Evolutionary conservation across 164 flowering plant species (phyloP), one percentile per base, ranked within the genome.

Genomic region (Litsea cubeba): DNA sequence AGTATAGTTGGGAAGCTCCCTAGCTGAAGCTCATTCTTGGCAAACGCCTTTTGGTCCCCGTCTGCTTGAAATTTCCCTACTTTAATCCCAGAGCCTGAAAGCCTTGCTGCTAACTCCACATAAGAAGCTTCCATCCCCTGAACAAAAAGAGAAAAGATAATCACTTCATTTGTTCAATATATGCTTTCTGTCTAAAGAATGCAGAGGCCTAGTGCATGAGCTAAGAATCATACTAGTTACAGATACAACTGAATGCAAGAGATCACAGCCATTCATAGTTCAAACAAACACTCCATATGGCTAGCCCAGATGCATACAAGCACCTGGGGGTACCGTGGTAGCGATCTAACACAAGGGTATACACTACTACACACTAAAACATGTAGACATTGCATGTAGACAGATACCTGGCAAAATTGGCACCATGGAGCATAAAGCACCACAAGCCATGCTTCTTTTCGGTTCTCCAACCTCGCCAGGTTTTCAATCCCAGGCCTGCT

Each of bases 351-450:
- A 25, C 26, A 25, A 25, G 26, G 26, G 26, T 25, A 25, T 1
- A 25, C 26, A 25, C 26, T 25, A 25, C 26, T 25, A 1, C 26
- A 25, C 26, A 25, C 26, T 25, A 25, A 25, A 15, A 54, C 60
- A 54, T 1, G 24, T 12, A 24, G 50, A 14, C 40, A n/a, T 24
- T 6, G 18, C 51, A 5, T n/a, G n/a, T n/a, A n/a, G n/a, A n/a
- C n/a, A n/a, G n/a, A n/a, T 79, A 86, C 94, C 90, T 92, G 96
- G 85, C 99, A 95, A 73, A 92, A 95, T 0, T 50, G 91, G 97
- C 99, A 95, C 99, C 98, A 95, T 20, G 99, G 97, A 0, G 98
- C 99, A 66, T 93, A 95, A 20, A 92, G 89, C 63, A 93, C 99
- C 14, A 95, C 95, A 11, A 92, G 22, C 98, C 98, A 93, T 11